phyloP scores from a whole-genome alignment of 2,329 filamentous ascomycete species.

The Fusarium clavum region DNA sequence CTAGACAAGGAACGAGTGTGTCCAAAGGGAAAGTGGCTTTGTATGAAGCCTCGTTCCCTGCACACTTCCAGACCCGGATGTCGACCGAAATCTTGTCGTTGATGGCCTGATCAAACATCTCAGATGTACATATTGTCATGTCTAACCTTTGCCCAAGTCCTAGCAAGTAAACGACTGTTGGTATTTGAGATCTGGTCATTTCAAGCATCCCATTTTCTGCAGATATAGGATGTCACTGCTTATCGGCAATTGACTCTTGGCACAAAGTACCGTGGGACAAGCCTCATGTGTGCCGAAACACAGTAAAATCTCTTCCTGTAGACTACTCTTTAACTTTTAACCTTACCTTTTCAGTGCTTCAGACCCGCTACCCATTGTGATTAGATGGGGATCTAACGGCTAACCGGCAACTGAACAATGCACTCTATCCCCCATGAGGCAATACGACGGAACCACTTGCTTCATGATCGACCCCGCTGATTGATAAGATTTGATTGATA shows the following conservation, averaged over 20 bases:
- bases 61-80: not conserved
- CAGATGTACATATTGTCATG: not conserved
- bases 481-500: constrained; percentile 16
- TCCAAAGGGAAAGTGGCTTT: not conserved
- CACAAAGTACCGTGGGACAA: not conserved
- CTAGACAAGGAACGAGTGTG: not conserved
- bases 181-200: not conserved
- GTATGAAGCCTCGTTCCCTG: not conserved
- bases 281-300: not conserved
- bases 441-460: not conserved
- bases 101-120: not conserved
- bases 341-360: not conserved
- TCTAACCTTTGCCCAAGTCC: not conserved
- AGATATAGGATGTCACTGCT: not conserved
- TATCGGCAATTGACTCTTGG: not conserved
- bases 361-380: not conserved
- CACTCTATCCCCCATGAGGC: not conserved
- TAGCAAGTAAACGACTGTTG: not conserved
- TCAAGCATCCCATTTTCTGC: not conserved
- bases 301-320: not conserved
- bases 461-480: not conserved
- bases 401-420: not conserved
- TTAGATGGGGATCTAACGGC: not conserved
- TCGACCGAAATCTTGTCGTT: not conserved
- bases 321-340: not conserved